phyloP scores from a whole-genome alignment of 1,139 yeast species.

The Suhomyces bokatorum region DNA sequence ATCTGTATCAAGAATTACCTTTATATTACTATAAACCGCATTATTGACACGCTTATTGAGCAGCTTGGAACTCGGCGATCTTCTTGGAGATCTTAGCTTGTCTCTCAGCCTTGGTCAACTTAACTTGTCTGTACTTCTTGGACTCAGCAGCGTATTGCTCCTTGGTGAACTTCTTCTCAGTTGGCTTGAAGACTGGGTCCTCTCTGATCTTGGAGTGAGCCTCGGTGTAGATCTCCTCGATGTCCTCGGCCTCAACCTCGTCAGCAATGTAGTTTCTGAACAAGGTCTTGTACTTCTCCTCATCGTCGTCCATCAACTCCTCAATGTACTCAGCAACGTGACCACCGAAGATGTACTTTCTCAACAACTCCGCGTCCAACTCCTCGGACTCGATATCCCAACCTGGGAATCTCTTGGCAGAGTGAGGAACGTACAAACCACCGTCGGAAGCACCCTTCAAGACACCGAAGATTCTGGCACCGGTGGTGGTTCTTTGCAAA shows the following conservation, averaged over 20 bases:
- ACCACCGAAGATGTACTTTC: conserved; percentile 99
- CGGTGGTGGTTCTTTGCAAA: conserved; percentile 99
- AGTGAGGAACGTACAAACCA: conserved; percentile 99
- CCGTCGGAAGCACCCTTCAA: conserved; percentile 99
- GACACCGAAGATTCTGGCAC: conserved; percentile 99
- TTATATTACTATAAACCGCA: conserved; percentile 1
- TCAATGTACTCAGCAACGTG: conserved; percentile 99
- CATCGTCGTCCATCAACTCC: conserved; percentile 99
- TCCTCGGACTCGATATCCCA: conserved; percentile 99
- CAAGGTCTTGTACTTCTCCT: conserved; percentile 96
- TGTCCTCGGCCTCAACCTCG: conserved; percentile 94
- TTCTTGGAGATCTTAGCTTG: conserved; percentile 84
- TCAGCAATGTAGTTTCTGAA: conserved; percentile 97
- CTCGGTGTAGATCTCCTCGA: conserved; percentile 92
- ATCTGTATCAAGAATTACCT: not conserved
- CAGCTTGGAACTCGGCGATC: conserved; percentile 81
- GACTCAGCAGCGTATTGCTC: conserved; percentile 98
- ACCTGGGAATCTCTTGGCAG: conserved; percentile 99
- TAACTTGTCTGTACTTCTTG: conserved; percentile 84
- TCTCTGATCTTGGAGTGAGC: conserved; percentile 97
- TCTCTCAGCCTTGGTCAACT: conserved; percentile 92
- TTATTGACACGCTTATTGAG: conserved; percentile 36
- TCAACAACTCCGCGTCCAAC: conserved; percentile 94
- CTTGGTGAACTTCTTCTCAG: conserved; percentile 93
- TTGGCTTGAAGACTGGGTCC: conserved; percentile 89